These are phyloP conservation scores for Globisporangium mamillatum DNA, from an alignment of 352 stramenopile genomes.

Conservation along the genomic window DNA sequence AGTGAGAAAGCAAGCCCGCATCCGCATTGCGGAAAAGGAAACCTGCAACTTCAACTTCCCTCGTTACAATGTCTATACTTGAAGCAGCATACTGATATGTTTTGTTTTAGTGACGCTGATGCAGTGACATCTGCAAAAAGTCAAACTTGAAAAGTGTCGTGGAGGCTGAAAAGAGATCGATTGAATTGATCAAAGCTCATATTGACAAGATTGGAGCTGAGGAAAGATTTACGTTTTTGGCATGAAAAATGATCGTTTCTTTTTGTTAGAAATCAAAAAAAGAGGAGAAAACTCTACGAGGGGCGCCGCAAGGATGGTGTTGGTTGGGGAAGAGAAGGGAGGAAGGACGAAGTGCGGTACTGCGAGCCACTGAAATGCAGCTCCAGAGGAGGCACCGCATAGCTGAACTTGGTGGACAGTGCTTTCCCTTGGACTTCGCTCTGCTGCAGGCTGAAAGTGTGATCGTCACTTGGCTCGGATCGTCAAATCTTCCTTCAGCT, in stretches of 20 bases:
- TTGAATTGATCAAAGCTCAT: too few species aligned
- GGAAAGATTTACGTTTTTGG: background rate
- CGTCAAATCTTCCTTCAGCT: background rate
- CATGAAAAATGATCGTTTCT: background rate
- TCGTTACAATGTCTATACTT: slow-evolving; percentile 5
- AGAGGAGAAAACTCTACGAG: slow-evolving; percentile 11
- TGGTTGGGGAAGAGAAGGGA: background rate
- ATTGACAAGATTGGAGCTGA: too few species aligned
- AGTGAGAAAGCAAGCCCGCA: background rate
- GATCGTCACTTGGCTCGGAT: background rate
- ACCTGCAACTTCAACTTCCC: slow-evolving; percentile 17
- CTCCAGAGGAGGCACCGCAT: background rate
- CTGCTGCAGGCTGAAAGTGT: background rate
- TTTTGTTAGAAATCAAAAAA: slow-evolving; percentile 11
- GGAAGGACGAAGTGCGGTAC: background rate
- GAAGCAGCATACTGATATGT: background rate
- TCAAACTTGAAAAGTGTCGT: background rate
- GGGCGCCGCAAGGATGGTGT: background rate
- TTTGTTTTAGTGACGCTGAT: background rate
- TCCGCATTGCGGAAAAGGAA: slow-evolving; percentile 13
- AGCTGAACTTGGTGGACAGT: background rate
- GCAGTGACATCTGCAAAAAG: background rate
- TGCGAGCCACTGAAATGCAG: background rate
- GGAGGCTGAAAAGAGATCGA: too few species aligned
- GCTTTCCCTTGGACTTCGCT: background rate